Evolutionary conservation across 2,329 filamentous ascomycete species (phyloP), one percentile per base, ranked within the genome.

Genomic region (Piedraia hortae): DNA sequence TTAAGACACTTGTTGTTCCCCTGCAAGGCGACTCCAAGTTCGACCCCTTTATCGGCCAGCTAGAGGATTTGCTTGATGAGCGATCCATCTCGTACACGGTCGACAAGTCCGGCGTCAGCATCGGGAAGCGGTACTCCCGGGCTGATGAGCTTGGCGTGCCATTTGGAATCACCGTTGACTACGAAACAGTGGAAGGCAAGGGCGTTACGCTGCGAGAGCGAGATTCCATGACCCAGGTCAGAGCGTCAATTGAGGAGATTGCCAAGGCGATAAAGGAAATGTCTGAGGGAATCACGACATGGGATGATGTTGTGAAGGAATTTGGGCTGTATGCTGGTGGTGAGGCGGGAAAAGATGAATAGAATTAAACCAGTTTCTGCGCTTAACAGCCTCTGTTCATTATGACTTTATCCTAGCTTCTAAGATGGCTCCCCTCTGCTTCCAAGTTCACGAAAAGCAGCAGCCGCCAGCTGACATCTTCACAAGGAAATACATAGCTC

Each of bases 71-170:
- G 40, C 64, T 93, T 26, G 70, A 78, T 36, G 59, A 62, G 22
- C 49, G 71, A 24, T 72, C 71, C 26, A 56, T 93, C 24, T 77
- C 77, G 19, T 88, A 64, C 54, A 69, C 74, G 28, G 62, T 91
- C 16, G 85, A 93, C 41, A 74, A 85, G 46, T 88, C 75, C 8
- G 75, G 71, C 13, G 78, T 80, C 29, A 78, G 68, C 30, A 93
- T 93, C 36, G 82, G 82, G 44, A 90, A 89, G 58, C 71, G 82
- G 24, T 93, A 89, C 48, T 67, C 72, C 42, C 68, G 85, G 38
- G 91, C 91, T 44, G 82, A 93, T 46, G 82, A 93, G 52, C 62
- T 91, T 27, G 85, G 82, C 38, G 93, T 85, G 19, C 77, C 82
- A 5, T 68, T 91, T 32, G 82, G 78, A 42, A 68, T 93, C 46